Conservation (phyloP, 83 land plant species). For the Picea mariana region DNA sequence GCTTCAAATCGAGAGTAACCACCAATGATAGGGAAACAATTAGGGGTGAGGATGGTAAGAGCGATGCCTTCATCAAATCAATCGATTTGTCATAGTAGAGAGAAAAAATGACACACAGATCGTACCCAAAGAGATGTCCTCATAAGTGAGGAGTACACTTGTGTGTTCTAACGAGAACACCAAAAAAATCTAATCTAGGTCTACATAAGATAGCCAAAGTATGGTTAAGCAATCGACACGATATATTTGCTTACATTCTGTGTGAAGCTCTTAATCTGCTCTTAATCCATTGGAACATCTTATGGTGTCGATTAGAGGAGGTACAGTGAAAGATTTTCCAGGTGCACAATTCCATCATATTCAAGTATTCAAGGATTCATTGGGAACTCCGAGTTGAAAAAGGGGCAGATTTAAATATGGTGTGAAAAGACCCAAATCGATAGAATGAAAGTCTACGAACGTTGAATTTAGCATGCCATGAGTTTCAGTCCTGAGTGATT, state of each 20-base stretch:
- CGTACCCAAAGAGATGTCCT: constrained; percentile 22
- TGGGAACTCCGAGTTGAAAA: constrained; percentile 7
- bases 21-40: no score
- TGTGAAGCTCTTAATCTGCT: constrained; percentile 42
- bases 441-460: no score
- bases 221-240: constrained; percentile 12
- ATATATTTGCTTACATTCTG: constrained; percentile 25
- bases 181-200: constrained; percentile 23
- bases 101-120: background rate
- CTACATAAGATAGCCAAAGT: background rate
- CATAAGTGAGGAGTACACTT: constrained; percentile 28
- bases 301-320: constrained; percentile 32
- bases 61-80: no score
- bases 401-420: background rate
- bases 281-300: constrained; percentile 44
- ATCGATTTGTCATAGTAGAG: no score
- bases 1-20: constrained; percentile 11
- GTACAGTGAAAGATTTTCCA: constrained; percentile 34
- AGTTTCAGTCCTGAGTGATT: no score
- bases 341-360: constrained; percentile 31
- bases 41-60: no score
- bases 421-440: no score
- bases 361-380: constrained; percentile 24
- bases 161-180: constrained; percentile 25
- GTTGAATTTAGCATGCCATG: no score